Base-by-base conservation (phyloP, 495 filamentous ascomycete species). In the Penicillium mononematosum region DNA sequence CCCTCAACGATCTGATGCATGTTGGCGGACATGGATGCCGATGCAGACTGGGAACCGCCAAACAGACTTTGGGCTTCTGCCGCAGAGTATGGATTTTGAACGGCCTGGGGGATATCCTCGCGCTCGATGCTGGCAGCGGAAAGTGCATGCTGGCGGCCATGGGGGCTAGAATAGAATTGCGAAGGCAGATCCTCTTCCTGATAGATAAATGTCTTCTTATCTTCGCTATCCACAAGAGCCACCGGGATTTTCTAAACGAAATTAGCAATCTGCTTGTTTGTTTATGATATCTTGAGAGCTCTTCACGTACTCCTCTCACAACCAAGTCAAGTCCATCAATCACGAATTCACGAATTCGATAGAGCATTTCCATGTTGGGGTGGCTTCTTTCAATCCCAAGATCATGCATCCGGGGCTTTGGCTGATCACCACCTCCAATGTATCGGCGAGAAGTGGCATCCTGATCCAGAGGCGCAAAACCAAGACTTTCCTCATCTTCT, bases 401-500 rank as follows among this genome's bases (percentile, higher is more conserved):
- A 54, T 86, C 84, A 49, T 81, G 75, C 65, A 76, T 79, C 39
- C 78, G 78, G 22, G 81, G 79, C 59, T 88, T 90, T 51, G 72
- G 55, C 17, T 61, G 64, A n/a, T 66, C 70, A 42, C 72, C 69
- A 8, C 66, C 58, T 60, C 66, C 66, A 55, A 80, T 70, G 64
- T 83, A 84, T 59, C 78, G 73, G 31, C 75, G 75, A 49, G 59
- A 72, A n/a, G 78, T 81, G 20, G 75, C 60, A 10, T 80, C 70
- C 54, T 79, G 73, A 22, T 78, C 68, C 20, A 94, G 71, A 5
- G 90, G 90, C 51, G 79, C 75, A 69, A 92, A 91, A n/a, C 86
- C 87, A 53, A 90, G 75, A 17, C 83, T 90, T 34, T 88, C 83
- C 58, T 83, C 84, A 66, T 94, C 89, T 67, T 94, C 90, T 54